phyloP scores from a whole-genome alignment of 495 filamentous ascomycete genomes.

The Annulohypoxylon bovei region DNA sequence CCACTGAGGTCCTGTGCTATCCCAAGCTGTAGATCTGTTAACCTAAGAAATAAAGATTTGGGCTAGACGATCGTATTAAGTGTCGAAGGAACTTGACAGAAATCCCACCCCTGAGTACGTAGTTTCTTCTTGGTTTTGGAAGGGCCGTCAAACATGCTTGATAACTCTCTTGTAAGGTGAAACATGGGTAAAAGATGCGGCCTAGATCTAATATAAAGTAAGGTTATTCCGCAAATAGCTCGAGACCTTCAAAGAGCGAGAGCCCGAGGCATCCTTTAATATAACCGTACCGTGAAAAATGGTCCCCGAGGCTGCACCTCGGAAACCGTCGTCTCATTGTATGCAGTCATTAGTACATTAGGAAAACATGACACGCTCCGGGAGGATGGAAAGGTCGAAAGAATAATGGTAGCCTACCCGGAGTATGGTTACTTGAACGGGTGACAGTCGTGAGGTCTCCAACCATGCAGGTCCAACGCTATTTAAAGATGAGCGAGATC shows the following conservation, averaged over 20 bases:
- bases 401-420: slow-evolving; percentile 23
- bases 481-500: slow-evolving; percentile 25
- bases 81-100: background rate
- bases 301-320: slow-evolving; percentile 32
- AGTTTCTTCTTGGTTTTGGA: background rate
- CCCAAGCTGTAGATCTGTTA: background rate
- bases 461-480: slow-evolving; percentile 25
- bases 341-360: slow-evolving; percentile 13
- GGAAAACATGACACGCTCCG: slow-evolving; percentile 23
- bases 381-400: slow-evolving; percentile 23
- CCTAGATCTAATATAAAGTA: slow-evolving; percentile 35
- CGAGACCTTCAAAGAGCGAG: slow-evolving; percentile 3
- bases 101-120: background rate
- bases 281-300: slow-evolving; percentile 35
- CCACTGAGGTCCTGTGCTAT: background rate
- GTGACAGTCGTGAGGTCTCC: slow-evolving; percentile 38
- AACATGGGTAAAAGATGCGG: slow-evolving; percentile 14
- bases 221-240: slow-evolving; percentile 38
- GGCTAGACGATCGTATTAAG: background rate
- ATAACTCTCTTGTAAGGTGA: slow-evolving; percentile 12
- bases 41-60: background rate
- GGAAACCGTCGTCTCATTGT: slow-evolving; percentile 23
- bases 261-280: slow-evolving; percentile 24
- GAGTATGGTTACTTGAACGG: slow-evolving; percentile 29
- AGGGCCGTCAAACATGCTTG: background rate